phyloP scores from a whole-genome alignment of 2,329 filamentous ascomycete species.

The Fusarium chuoi region DNA sequence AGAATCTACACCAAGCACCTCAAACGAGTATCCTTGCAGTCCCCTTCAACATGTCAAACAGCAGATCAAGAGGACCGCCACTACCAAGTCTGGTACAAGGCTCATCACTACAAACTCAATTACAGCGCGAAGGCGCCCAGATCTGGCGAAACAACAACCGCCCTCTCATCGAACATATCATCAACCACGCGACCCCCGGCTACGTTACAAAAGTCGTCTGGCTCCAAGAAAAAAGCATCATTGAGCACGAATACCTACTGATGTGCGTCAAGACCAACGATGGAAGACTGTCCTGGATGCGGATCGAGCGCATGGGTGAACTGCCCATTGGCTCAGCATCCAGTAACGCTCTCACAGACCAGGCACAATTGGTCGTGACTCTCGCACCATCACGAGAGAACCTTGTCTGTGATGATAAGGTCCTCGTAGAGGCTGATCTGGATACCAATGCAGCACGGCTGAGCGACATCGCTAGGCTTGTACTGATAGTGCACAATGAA shows the following conservation, averaged over 20 bases:
- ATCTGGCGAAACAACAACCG: not conserved
- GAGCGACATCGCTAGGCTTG: not conserved
- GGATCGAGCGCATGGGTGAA: not conserved
- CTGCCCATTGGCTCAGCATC: not conserved
- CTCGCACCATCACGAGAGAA: not conserved
- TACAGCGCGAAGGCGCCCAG: not conserved
- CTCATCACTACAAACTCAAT: not conserved
- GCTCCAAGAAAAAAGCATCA: not conserved
- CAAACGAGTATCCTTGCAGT: accelerated
- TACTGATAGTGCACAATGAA: not conserved
- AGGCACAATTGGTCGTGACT: not conserved
- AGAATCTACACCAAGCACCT: accelerated
- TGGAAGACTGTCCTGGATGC: not conserved
- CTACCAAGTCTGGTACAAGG: not conserved
- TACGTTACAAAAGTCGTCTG: not conserved
- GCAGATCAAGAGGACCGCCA: not conserved
- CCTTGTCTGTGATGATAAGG: not conserved
- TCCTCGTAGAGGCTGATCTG: not conserved
- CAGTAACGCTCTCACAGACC: not conserved
- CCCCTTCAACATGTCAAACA: not conserved
- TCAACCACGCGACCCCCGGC: not conserved
- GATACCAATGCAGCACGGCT: not conserved
- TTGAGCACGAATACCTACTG: not conserved
- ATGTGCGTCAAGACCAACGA: not conserved
- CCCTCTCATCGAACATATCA: not conserved